These are phyloP conservation scores for Aspergillus sp. DNA, from an alignment of 2,329 filamentous ascomycete genomes.

Conservation along the genomic window DNA sequence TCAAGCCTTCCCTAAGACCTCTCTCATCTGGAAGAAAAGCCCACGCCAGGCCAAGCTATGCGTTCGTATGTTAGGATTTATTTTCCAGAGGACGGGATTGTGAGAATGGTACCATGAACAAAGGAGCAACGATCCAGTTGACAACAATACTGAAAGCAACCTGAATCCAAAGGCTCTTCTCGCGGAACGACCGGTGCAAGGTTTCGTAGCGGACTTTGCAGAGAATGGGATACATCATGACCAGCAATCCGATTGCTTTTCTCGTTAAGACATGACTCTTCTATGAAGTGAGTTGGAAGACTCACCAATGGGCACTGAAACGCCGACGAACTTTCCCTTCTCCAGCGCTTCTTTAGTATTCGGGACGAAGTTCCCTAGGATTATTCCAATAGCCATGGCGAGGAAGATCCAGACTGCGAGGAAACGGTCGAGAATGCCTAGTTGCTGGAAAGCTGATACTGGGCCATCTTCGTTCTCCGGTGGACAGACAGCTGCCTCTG, in stretches of 20 bases:
- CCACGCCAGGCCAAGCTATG: constrained; percentile 50
- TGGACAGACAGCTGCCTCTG: constrained; percentile 6
- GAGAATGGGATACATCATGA: constrained; percentile 94
- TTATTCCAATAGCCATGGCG: constrained; percentile 71
- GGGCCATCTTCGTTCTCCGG: constrained; percentile 3
- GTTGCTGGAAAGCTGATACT: constrained; percentile 20
- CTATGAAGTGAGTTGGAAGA: background rate
- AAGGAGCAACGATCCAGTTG: constrained; percentile 81
- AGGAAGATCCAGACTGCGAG: constrained; percentile 69
- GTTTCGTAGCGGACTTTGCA: constrained; percentile 82
- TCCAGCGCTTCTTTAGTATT: constrained; percentile 61
- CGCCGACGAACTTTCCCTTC: constrained; percentile 68
- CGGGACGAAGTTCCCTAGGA: constrained; percentile 72
- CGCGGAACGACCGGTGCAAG: constrained; percentile 64
- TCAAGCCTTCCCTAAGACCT: constrained; percentile 62
- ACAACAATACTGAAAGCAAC: constrained; percentile 71
- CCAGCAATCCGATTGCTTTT: constrained; percentile 71
- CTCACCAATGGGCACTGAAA: constrained; percentile 65
- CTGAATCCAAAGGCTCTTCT: constrained; percentile 70
- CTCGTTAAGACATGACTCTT: background rate
- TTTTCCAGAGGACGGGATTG: background rate
- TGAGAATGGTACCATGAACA: constrained; percentile 67
- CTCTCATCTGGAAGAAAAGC: constrained; percentile 54
- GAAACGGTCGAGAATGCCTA: constrained; percentile 21
- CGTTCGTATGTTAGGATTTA: background rate